Evolutionary conservation across 2,329 filamentous ascomycete genomes (phyloP).

Genomic region (Diaporthe amygdali): DNA sequence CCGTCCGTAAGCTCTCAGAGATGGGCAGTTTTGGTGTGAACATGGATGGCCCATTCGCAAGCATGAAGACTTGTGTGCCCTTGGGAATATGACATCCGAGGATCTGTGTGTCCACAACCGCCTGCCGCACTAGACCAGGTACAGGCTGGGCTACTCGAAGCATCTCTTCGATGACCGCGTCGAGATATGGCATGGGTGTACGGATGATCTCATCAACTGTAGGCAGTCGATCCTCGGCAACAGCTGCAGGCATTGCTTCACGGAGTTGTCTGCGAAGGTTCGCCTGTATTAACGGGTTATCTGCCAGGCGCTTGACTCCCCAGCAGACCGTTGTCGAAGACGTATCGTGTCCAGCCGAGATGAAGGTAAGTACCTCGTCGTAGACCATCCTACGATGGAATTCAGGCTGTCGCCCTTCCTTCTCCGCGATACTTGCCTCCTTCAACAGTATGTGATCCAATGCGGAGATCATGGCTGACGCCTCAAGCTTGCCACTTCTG

Average conservation of each 20-base stretch:
- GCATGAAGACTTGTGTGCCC: conserved; percentile 29
- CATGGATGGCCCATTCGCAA: conserved; percentile 15
- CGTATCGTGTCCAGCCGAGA: conserved; percentile 28
- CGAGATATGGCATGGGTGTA: conserved; percentile 35
- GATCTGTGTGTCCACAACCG: conserved; percentile 32
- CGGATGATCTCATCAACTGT: conserved; percentile 30
- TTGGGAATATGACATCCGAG: conserved; percentile 35
- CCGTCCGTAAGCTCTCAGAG: not conserved
- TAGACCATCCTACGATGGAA: conserved; percentile 37
- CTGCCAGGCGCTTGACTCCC: conserved; percentile 35
- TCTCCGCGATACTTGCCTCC: conserved; percentile 37
- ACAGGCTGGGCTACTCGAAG: conserved; percentile 33
- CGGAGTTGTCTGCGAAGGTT: too few species aligned
- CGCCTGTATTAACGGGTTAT: conserved; percentile 33
- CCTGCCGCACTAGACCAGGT: conserved; percentile 31
- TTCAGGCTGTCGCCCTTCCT: conserved; percentile 35
- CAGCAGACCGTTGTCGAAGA: conserved; percentile 30
- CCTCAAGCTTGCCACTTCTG: conserved; percentile 25
- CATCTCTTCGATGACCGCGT: conserved; percentile 38
- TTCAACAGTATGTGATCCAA: conserved; percentile 40
- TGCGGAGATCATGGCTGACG: conserved; percentile 33
- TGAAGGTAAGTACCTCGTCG: conserved; percentile 34
- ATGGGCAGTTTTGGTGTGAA: not conserved
- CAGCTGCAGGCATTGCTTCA: too few species aligned
- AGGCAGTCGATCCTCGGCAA: conserved; percentile 30